Conservation (phyloP, 2,329 filamentous ascomycete species). For the Beauveria caledonica region DNA sequence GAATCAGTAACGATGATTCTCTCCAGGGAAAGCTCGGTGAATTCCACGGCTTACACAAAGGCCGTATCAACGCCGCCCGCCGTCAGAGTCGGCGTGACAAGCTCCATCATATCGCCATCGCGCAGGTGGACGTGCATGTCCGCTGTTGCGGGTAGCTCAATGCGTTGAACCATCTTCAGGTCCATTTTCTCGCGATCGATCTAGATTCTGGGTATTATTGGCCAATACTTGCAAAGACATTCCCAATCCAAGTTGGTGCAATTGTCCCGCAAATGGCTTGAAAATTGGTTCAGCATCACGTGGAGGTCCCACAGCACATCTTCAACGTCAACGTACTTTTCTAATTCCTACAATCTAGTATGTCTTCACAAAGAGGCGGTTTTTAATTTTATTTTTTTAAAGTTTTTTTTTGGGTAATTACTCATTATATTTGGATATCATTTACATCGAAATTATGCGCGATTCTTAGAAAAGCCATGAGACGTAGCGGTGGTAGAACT, state of each 20-base stretch:
- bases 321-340: not conserved
- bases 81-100: slow-evolving; percentile 42
- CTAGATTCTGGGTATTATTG: not conserved
- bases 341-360: too few relatives aligned
- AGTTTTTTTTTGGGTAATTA: too few relatives aligned
- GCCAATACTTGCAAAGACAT: not conserved
- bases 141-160: slow-evolving; percentile 54
- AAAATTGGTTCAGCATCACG: slow-evolving; percentile 8
- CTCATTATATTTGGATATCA: slow-evolving; percentile 1
- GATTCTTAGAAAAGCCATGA: slow-evolving; percentile 28
- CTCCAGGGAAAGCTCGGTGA: not conserved
- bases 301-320: not conserved
- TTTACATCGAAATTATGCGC: not conserved
- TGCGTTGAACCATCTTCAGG: slow-evolving; percentile 24
- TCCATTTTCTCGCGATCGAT: slow-evolving; percentile 23
- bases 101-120: slow-evolving; percentile 56
- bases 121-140: slow-evolving; percentile 67
- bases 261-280: not conserved
- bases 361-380: too few relatives aligned
- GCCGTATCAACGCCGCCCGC: slow-evolving; percentile 58
- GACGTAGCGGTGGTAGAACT: slow-evolving; percentile 31
- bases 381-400: not conserved
- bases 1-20: slow-evolving; percentile 11
- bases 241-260: not conserved
- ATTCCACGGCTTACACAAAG: slow-evolving; percentile 29